Base-by-base conservation (phyloP, 768 basidiomycete genomes). In the Floccularia luteovirens region DNA sequence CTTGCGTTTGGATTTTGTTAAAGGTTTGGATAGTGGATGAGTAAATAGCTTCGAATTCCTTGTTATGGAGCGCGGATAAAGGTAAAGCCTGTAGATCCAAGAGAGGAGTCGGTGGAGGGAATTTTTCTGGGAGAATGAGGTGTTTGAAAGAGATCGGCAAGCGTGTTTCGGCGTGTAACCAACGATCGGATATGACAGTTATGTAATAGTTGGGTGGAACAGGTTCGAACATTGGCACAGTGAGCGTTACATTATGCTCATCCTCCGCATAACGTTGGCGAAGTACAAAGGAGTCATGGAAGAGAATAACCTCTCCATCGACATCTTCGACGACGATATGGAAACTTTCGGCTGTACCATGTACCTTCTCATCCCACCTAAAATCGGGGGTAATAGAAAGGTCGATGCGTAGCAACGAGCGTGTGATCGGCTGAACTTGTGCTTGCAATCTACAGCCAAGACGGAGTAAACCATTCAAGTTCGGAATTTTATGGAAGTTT, bases 1-100 rank as follows among this genome's bases (percentile, higher is more conserved):
- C 93, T 61, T 98, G 96, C 0, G 91, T 98, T 57, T 98, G 96
- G 45, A 98, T 97, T 62, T 97, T 99, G 75, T 98, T 98, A 72
- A 97, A 98, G 0, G 78, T 80, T 45, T 79, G 72, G 47, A 98
- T 81, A 0, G 77, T 77, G 13, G 73, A 75, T 1, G 79, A 75
- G 58, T 97, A 99, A 31, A 98, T 75, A 1, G 72, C 70, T 58
- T 98, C 90, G 49, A 82, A 98, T 45, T 92, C 89, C 52, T 83
- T 79, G 72, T 96, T 96, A 60, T 94, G 91, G 3, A 99, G 69
- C 0, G 92, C 93, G 0, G 88, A 80, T 11, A 96, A 70, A 0
- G 96, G 93, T 0, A 97, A 74, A 0, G 86, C 66, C 53, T 97
- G 93, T 3, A 98, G 79, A 47, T 97, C 92, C 39, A 99, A 83